These are phyloP conservation scores for Trichoderma brevicompactum DNA, from an alignment of 2,329 filamentous ascomycete genomes.

Conservation along the genomic window DNA sequence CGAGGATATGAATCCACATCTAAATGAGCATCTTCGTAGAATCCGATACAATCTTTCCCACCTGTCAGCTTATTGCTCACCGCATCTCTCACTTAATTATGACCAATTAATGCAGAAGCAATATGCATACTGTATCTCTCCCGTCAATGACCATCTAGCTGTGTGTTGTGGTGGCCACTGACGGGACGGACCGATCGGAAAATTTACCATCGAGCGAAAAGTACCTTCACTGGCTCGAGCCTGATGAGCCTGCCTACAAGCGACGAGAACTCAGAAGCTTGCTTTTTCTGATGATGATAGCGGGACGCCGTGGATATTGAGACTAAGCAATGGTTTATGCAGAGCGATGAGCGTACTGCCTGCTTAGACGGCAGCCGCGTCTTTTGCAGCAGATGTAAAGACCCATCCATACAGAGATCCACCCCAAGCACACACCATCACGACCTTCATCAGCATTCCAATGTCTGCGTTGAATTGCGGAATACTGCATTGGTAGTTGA, in stretches of 20 bases:
- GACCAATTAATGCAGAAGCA: background rate
- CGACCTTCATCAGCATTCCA: background rate
- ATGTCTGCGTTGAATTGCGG: too few relatives aligned
- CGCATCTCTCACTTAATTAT: background rate
- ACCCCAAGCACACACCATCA: background rate
- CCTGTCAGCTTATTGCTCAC: background rate
- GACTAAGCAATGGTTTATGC: too few relatives aligned
- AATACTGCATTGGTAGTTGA: background rate
- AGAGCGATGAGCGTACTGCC: too few relatives aligned
- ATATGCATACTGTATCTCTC: background rate
- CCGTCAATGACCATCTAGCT: background rate
- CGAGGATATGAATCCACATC: background rate
- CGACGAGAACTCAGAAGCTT: too few relatives aligned
- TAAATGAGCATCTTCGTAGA: background rate
- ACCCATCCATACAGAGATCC: background rate
- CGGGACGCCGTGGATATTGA: background rate
- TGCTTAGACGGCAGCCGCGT: too few relatives aligned
- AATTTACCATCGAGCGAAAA: background rate
- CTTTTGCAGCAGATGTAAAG: too few relatives aligned
- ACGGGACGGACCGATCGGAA: slow-evolving; percentile 11
- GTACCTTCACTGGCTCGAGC: background rate
- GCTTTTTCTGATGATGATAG: too few relatives aligned
- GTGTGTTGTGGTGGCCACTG: background rate
- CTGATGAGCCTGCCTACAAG: background rate
- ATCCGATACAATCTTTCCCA: background rate